Conservation (phyloP, 371 early-diverging fungal species). For the Entomophthora muscae region DNA sequence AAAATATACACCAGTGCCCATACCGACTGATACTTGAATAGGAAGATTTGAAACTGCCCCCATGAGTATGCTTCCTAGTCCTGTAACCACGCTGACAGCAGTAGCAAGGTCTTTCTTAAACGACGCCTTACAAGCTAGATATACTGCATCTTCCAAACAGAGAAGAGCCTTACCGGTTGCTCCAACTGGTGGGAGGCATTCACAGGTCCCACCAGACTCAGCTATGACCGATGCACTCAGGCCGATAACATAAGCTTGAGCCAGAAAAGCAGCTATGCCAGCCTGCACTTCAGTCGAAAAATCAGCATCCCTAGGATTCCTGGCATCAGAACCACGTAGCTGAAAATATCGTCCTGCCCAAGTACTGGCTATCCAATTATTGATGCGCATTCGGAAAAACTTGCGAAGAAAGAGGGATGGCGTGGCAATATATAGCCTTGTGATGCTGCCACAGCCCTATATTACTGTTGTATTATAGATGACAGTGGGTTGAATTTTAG, state of each 20-base stretch:
- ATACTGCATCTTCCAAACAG: conserved; percentile 20
- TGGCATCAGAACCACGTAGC: conserved; percentile 36
- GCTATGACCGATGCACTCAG: conserved; percentile 59
- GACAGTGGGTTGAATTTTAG: no score
- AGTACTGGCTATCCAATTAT: conserved; percentile 31
- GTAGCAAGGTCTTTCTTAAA: conserved; percentile 49
- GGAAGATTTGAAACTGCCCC: conserved; percentile 58
- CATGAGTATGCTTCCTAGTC: conserved; percentile 16
- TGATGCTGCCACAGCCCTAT: no score
- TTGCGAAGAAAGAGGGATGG: no score
- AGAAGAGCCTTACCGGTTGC: conserved; percentile 16
- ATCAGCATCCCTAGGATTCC: conserved; percentile 27
- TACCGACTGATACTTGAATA: conserved; percentile 54
- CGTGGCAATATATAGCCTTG: no score
- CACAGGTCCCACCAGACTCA: conserved; percentile 61
- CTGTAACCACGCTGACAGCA: background rate
- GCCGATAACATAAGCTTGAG: conserved; percentile 52
- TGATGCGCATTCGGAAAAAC: no score
- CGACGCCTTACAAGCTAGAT: conserved; percentile 35
- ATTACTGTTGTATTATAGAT: no score
- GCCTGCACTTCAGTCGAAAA: conserved; percentile 49
- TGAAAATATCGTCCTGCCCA: conserved; percentile 35
- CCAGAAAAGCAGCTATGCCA: conserved; percentile 45
- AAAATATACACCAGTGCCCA: conserved; percentile 70
- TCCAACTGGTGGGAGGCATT: conserved; percentile 26